Evolutionary conservation across 2,329 filamentous ascomycete species (phyloP).

Genomic region (Sporothrix pallida): DNA sequence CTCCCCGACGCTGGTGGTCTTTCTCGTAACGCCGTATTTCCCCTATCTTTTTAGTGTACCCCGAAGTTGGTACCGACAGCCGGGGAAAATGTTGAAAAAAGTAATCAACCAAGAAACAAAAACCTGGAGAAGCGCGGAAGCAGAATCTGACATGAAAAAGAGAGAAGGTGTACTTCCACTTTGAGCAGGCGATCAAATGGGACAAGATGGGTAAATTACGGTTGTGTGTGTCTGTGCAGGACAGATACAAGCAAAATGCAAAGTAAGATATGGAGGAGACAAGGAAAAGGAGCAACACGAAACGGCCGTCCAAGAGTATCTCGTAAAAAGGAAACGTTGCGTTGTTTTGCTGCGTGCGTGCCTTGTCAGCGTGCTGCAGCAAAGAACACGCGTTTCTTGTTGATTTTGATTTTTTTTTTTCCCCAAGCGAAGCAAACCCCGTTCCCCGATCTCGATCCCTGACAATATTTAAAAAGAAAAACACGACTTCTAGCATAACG

Average conservation of each 20-base stretch:
- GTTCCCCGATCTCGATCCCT: not conserved
- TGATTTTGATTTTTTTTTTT: not conserved
- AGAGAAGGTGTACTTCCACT: not conserved
- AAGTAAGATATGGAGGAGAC: too few species aligned
- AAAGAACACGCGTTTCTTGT: not conserved
- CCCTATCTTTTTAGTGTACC: constrained; percentile 7
- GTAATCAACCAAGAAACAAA: not conserved
- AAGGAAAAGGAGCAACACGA: not conserved
- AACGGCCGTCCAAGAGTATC: not conserved
- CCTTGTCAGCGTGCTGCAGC: not conserved
- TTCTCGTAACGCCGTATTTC: not conserved
- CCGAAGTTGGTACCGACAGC: not conserved
- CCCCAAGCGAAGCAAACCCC: constrained; percentile 8
- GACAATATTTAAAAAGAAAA: not conserved
- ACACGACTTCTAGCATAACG: not conserved
- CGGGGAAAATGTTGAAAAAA: not conserved
- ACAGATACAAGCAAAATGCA: too few species aligned
- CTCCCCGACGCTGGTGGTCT: not conserved
- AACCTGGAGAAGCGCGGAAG: not conserved
- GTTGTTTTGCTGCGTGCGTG: not conserved
- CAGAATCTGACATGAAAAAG: not conserved
- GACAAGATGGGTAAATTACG: too few species aligned
- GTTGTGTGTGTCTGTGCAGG: not conserved
- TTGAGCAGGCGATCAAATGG: constrained; percentile 12
- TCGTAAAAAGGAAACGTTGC: constrained; percentile 16